Evolutionary conservation across 306 rosid species (phyloP), one percentile per base, ranked within the genome.

Genomic region (Medicago ruthenica): DNA sequence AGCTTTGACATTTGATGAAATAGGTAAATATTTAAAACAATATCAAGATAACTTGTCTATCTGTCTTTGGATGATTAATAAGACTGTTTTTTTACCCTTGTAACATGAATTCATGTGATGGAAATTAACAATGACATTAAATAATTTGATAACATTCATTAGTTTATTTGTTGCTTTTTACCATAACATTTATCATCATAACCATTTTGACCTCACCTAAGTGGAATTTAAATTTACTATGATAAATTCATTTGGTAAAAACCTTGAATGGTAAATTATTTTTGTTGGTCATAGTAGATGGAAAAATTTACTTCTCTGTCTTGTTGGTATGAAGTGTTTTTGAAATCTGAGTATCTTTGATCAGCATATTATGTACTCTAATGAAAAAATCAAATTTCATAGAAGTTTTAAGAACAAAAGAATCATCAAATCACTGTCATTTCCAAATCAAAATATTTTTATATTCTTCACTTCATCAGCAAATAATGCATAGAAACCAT

Each of bases 351-450:
- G 65, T n/a, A 79, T 51, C 20, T n/a, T 48, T 17, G 5, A 62
- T 70, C 34, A 40, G 41, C 72, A 40, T 18, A 37, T 51, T 40
- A 6, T 36, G 12, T 60, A 55, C 6, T 62, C 34, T 4, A 69
- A 40, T 8, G 11, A 37, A 61, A 9, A 37, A 70, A 58, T 17
- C 7, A 63, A 71, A 50, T 22, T 10, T 12, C 67, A 12, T 14
- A 0, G 21, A 73, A 34, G 34, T 11, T n/a, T 55, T 6, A 65
- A 62, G 15, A 5, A 7, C 9, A 57, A 73, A 58, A 67, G 66
- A 74, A 74, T 48, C 53, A 58, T 58, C 9, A 4, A 40, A 67
- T 74, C 42, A 67, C 47, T 74, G 37, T 57, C 79, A 67, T 58
- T 48, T 58, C 76, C 7, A 48, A 18, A 74, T 59, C 18, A 39